A percentile compares a stretch with the other conserved stretches of the same genome.
These are phyloP conservation scores for Aspergillus brunneoviolaceus DNA, from an alignment of 2,329 filamentous ascomycete genomes.

Conservation along the genomic window DNA sequence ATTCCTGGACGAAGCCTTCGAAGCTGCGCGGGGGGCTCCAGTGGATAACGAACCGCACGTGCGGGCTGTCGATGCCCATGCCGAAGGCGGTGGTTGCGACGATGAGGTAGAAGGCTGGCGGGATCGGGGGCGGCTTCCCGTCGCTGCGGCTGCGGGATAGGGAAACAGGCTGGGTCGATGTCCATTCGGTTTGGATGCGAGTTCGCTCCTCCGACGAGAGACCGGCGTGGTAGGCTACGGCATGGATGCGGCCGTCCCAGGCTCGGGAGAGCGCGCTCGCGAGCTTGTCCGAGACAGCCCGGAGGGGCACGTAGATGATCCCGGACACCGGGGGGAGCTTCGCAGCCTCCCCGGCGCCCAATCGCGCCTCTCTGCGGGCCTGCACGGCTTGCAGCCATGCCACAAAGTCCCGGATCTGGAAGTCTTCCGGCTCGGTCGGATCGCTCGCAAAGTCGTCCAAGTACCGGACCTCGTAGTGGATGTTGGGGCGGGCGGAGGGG, in stretches of 20 bases:
- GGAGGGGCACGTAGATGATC: slow-evolving; percentile 49
- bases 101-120: slow-evolving; percentile 78
- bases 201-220: slow-evolving; percentile 70
- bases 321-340: slow-evolving; percentile 42
- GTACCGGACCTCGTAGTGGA: slow-evolving; percentile 85
- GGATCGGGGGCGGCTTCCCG: slow-evolving; percentile 14
- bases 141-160: slow-evolving; percentile 6
- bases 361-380: slow-evolving; percentile 61
- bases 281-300: slow-evolving; percentile 42
- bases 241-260: slow-evolving; percentile 36
- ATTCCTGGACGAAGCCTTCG: slow-evolving; percentile 95
- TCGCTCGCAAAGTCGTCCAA: slow-evolving; percentile 34
- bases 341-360: slow-evolving; percentile 28
- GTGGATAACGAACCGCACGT: slow-evolving; percentile 91
- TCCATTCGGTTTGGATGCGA: slow-evolving; percentile 54
- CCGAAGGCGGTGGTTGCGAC: slow-evolving; percentile 95
- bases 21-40: slow-evolving; percentile 94
- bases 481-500: slow-evolving; percentile 77
- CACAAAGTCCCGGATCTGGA: slow-evolving; percentile 76
- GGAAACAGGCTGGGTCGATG: slow-evolving; percentile 22
- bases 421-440: slow-evolving; percentile 45
- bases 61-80: slow-evolving; percentile 96
- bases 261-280: slow-evolving; percentile 35
- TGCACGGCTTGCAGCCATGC: slow-evolving; percentile 74
- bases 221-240: slow-evolving; percentile 54